Percentiles rank a stretch among this genome's conserved stretches.
These are phyloP conservation scores for Coccomyxa sp. DNA, from an alignment of 139 green algal genomes.

Conservation along the genomic window DNA sequence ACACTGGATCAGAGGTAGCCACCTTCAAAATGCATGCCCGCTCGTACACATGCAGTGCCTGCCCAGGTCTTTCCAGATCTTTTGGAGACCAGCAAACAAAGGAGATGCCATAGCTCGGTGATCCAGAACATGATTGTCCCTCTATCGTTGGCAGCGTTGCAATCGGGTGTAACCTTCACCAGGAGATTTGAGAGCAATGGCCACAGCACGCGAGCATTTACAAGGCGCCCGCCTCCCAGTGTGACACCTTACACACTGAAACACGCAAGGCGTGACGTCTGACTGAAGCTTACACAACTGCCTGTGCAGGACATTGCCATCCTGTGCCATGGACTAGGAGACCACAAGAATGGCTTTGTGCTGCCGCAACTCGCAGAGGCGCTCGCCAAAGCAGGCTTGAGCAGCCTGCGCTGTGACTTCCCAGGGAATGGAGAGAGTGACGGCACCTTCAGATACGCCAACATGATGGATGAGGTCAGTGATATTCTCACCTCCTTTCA, in stretches of 20 bases:
- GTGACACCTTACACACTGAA: not conserved
- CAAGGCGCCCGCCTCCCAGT: not conserved
- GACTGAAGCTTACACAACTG: not conserved
- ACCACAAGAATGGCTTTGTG: constrained; percentile 4
- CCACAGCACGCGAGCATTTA: not conserved
- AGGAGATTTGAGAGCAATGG: not conserved
- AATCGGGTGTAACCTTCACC: not conserved
- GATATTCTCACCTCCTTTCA: not conserved
- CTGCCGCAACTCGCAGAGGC: not conserved
- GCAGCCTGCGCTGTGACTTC: constrained; percentile 4
- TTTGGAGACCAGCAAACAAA: not conserved
- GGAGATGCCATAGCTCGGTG: not conserved
- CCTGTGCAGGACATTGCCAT: not conserved
- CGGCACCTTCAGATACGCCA: constrained; percentile 50
- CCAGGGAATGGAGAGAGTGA: constrained; percentile 35
- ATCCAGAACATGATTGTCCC: not conserved
- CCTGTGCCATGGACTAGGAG: constrained; percentile 12
- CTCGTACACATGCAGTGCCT: not conserved
- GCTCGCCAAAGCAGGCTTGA: constrained; percentile 1
- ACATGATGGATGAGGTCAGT: constrained; percentile 44
- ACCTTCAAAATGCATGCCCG: not conserved
- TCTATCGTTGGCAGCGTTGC: not conserved
- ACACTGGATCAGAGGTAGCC: not conserved
- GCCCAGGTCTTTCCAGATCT: not conserved
- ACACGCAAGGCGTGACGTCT: not conserved